These are phyloP conservation scores for Rhizoclosmatium globosum DNA, from an alignment of 192 early-diverging fungal genomes.

Conservation along the genomic window DNA sequence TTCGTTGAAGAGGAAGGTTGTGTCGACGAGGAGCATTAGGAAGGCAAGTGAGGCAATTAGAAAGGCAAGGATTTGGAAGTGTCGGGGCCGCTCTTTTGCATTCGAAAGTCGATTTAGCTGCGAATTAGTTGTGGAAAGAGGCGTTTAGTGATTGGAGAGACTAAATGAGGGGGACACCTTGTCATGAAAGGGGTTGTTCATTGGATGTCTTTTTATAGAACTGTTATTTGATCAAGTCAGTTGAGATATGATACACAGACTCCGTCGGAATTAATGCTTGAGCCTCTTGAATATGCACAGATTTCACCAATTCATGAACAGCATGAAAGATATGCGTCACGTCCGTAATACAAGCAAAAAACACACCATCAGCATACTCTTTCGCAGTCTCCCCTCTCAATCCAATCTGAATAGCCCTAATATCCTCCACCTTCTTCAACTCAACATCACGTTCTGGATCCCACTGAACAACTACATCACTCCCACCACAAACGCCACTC, in stretches of 20 bases:
- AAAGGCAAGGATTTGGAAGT: no score
- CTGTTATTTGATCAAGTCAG: no score
- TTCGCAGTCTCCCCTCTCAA: conserved; percentile 15
- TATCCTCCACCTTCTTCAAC: conserved; percentile 10
- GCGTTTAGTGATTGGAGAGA: no score
- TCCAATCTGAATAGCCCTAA: conserved; percentile 24
- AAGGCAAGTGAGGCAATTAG: no score
- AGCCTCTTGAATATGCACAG: background rate
- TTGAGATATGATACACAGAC: background rate
- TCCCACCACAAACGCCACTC: background rate
- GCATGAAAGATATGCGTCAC: conserved; percentile 14
- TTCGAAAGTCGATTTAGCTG: no score
- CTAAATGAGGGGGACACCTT: no score
- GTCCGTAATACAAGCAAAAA: conserved; percentile 18
- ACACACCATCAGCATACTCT: conserved; percentile 23
- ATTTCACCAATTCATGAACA: conserved; percentile 6
- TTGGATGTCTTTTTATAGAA: no score
- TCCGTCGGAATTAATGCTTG: background rate
- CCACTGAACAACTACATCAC: conserved; percentile 37
- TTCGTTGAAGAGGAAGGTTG: no score
- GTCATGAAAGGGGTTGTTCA: no score
- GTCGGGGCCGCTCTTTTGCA: no score
- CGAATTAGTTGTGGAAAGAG: no score
- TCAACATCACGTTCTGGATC: conserved; percentile 37
- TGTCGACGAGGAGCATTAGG: no score